Evolutionary conservation across 2,329 filamentous ascomycete species (phyloP).

Genomic region (Huntiella abstrusa): DNA sequence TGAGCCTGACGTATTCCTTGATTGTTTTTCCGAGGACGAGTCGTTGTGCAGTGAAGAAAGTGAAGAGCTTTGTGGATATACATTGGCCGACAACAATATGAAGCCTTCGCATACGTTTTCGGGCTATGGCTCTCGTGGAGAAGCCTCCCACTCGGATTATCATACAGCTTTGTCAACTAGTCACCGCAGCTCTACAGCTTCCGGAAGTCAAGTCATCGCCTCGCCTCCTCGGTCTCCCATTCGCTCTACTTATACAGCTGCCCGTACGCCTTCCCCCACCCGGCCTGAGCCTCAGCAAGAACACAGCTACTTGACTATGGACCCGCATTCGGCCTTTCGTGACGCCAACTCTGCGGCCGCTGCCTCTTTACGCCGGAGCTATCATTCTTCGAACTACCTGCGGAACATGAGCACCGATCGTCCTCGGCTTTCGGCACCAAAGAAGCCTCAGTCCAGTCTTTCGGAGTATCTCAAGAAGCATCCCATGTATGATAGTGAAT

Average conservation of each 20-base stretch:
- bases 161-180: too few relatives aligned
- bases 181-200: too few relatives aligned
- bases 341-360: constrained; percentile 6
- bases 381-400: neutral
- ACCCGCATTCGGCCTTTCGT: constrained; percentile 4
- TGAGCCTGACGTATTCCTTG: too few relatives aligned
- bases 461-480: neutral
- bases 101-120: too few relatives aligned
- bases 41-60: too few relatives aligned
- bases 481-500: neutral
- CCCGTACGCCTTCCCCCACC: neutral
- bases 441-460: constrained; percentile 1
- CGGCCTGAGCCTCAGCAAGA: neutral
- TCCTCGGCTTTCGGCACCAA: neutral
- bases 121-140: too few relatives aligned
- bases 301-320: constrained; percentile 6
- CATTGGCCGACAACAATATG: neutral
- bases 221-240: too few relatives aligned
- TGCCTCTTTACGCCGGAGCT: constrained; percentile 7
- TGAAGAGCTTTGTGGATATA: too few relatives aligned
- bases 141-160: too few relatives aligned
- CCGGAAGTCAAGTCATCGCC: too few relatives aligned
- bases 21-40: too few relatives aligned
- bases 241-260: too few relatives aligned
- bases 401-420: neutral